phyloP scores from a whole-genome alignment of 2,329 filamentous ascomycete genomes.

The Aschersonia sp. region DNA sequence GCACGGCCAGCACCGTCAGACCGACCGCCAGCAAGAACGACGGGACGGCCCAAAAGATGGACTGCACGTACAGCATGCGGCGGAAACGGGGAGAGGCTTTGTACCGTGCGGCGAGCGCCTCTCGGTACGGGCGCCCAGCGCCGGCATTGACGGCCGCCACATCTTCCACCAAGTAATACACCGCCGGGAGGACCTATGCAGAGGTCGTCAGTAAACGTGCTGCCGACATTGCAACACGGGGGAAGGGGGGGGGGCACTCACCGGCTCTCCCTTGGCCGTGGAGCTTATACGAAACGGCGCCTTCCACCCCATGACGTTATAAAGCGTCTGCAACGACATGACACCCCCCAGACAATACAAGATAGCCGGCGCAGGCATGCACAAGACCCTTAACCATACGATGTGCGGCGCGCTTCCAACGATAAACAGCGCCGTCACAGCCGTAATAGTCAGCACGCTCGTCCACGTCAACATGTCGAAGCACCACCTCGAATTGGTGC shows the following conservation, averaged over 20 bases:
- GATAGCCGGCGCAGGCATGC: conserved; percentile 36
- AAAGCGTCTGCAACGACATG: conserved; percentile 22
- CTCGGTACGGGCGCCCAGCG: conserved; percentile 29
- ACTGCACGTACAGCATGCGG: conserved; percentile 23
- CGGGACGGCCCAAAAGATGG: conserved; percentile 26
- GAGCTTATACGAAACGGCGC: conserved; percentile 52
- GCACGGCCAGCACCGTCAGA: conserved; percentile 21
- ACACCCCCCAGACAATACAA: conserved; percentile 30
- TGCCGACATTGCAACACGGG: neutral
- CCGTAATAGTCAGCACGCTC: conserved; percentile 29
- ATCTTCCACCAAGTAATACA: conserved; percentile 54
- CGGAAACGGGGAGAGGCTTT: conserved; percentile 25
- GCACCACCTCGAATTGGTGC: conserved; percentile 28
- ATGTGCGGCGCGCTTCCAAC: conserved; percentile 34
- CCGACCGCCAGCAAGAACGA: conserved; percentile 20
- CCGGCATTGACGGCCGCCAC: conserved; percentile 52
- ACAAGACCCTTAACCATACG: conserved; percentile 32
- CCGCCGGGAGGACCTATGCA: conserved; percentile 38
- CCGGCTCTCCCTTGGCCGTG: conserved; percentile 37
- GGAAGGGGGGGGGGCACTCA: conserved; percentile 5
- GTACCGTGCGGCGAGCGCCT: conserved; percentile 26
- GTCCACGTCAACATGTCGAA: conserved; percentile 35
- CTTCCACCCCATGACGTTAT: conserved; percentile 20
- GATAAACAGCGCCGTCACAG: conserved; percentile 34
- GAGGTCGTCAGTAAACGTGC: neutral